A percentile compares a stretch with the other conserved stretches of the same genome.
Evolutionary conservation across 2,329 filamentous ascomycete species (phyloP).

Genomic region (Epichloe bromicola): DNA sequence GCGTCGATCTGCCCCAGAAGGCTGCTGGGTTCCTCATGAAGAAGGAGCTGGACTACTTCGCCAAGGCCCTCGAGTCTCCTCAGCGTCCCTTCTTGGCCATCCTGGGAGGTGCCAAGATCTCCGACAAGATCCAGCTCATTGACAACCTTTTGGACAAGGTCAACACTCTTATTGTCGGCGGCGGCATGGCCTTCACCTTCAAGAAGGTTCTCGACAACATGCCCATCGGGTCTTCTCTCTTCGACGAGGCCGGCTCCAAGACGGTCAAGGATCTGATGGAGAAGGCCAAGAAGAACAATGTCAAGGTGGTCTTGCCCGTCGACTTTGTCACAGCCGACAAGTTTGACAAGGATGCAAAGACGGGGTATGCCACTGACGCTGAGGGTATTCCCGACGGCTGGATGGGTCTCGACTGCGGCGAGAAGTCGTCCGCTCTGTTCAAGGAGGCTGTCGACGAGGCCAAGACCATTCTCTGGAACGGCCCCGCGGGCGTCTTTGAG

Average conservation of each 20-base stretch:
- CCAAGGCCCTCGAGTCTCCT: slow-evolving; percentile 85
- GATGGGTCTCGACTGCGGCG: slow-evolving; percentile 94
- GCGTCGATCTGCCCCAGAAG: slow-evolving; percentile 89
- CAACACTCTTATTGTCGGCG: slow-evolving; percentile 90
- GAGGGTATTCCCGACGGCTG: slow-evolving; percentile 90
- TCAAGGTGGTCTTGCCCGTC: slow-evolving; percentile 86
- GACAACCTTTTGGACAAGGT: slow-evolving; percentile 98
- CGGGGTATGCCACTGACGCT: slow-evolving; percentile 69
- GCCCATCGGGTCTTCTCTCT: slow-evolving; percentile 80
- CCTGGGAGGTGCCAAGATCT: slow-evolving; percentile 94
- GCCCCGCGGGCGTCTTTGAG: slow-evolving; percentile 93
- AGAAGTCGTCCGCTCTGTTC: slow-evolving; percentile 79
- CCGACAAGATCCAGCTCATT: slow-evolving; percentile 98
- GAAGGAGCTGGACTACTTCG: slow-evolving; percentile 99
- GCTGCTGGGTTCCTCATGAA: slow-evolving; percentile 98
- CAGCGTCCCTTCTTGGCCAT: slow-evolving; percentile 96
- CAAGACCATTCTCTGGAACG: slow-evolving; percentile 98
- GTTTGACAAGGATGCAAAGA: slow-evolving; percentile 74
- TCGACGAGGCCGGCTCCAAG: slow-evolving; percentile 88
- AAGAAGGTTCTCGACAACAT: slow-evolving; percentile 95
- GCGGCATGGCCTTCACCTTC: slow-evolving; percentile 98
- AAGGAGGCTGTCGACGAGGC: slow-evolving; percentile 74
- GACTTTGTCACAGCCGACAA: slow-evolving; percentile 97
- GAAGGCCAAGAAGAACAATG: slow-evolving; percentile 93
- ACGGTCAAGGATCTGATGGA: slow-evolving; percentile 76